Evolutionary conservation across 305 asterid species (phyloP), one percentile per base, ranked within the genome.

Genomic region (Fraxinus albicans): DNA sequence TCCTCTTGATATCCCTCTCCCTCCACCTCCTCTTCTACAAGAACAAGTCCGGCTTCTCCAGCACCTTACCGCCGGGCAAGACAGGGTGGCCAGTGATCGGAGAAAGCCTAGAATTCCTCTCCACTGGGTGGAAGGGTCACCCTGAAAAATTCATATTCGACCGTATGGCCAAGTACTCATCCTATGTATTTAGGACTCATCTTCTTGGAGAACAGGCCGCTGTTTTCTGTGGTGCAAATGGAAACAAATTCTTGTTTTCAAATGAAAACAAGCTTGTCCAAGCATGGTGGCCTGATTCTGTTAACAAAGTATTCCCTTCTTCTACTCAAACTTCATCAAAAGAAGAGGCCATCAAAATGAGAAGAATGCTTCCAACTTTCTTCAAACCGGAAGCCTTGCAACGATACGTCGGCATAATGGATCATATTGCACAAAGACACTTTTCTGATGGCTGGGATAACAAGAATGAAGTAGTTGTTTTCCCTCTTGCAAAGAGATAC

Each of bases 111-210:
- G 92, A 87, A 70, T 94, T 92, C 77, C 93, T 94, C 76, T 89
- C 94, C 1, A 77, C 87, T 0, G 96, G 97, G 12, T 91, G 97
- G 94, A 92, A 92, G 19, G 98, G 96, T 50, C 90, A 90, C 27
- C 98, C 98, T 0, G 97, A 94, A 78, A 94, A 90, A n/a, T 94
- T 94, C 87, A 89, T 94, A 8, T 91, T 88, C 79, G 93, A 92
- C 77, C 88, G 97, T 31, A 87, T 91, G 63, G 33, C 89, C 12
- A 87, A 79, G 4, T 94, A 91, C 88, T 88, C 94, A 0, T 86
- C 98, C 82, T 10, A 33, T 3, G 89, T 91, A 8, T 94, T 94
- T 77, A 85, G 84, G 21, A 88, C 98, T 13, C 95, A 92, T 31
- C 94, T 94, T 12, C 67, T 94, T 0, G 95, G 97, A 0, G 94